Percentiles rank a stretch among this genome's conserved stretches.
phyloP scores from a whole-genome alignment of 768 basidiomycete species.

The Kwoniella heveanensis region DNA sequence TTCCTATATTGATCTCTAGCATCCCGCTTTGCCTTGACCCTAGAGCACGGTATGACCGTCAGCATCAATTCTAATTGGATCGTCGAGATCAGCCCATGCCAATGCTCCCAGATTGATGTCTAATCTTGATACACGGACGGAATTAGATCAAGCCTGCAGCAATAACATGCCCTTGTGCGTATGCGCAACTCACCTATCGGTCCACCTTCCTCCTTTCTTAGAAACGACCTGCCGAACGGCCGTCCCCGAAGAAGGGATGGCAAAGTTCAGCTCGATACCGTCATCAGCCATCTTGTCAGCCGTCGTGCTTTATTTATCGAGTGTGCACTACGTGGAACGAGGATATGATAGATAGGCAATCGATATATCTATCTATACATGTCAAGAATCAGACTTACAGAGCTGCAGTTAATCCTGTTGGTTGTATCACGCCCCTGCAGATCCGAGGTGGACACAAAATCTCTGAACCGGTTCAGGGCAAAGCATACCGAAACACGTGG shows the following conservation, averaged over 20 bases:
- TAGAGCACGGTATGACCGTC: conserved; percentile 26
- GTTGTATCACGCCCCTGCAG: too few relatives aligned
- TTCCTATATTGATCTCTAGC: conserved; percentile 11
- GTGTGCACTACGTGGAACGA: not conserved
- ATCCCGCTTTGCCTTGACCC: conserved; percentile 60
- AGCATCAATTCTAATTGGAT: conserved; percentile 16
- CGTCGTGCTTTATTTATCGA: not conserved
- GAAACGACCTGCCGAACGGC: conserved; percentile 23
- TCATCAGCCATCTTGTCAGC: conserved; percentile 60
- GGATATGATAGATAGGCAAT: too few relatives aligned
- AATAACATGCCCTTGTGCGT: too few relatives aligned
- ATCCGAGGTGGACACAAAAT: too few relatives aligned
- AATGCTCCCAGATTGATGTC: too few relatives aligned
- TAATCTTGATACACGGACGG: too few relatives aligned
- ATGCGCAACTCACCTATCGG: conserved; percentile 62
- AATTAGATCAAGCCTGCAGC: too few relatives aligned
- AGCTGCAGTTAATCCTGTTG: too few relatives aligned
- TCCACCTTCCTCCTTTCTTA: conserved; percentile 58
- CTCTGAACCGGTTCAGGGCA: conserved; percentile 7
- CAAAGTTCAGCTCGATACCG: conserved; percentile 74
- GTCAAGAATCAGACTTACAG: too few relatives aligned
- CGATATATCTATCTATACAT: too few relatives aligned
- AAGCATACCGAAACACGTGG: conserved; percentile 15
- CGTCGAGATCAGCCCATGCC: too few relatives aligned
- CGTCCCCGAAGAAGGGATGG: conserved; percentile 32